phyloP scores from a whole-genome alignment of 1,284 basidiomycete genomes.

The Pyrrhoderma lamaoense region DNA sequence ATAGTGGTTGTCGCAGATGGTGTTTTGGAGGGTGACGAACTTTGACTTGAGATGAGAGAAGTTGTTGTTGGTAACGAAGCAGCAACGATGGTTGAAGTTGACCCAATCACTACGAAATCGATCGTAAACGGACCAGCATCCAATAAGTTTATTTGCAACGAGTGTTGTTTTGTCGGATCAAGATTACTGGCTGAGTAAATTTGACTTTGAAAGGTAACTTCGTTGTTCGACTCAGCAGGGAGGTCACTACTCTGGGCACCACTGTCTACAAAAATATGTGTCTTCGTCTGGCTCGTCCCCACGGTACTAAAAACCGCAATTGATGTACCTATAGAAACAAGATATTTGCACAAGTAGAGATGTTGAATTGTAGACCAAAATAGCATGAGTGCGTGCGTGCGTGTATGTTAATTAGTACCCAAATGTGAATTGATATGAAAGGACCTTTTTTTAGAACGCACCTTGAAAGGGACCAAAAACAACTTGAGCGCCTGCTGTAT shows the following conservation, averaged over 20 bases:
- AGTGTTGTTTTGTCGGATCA: conserved; percentile 10
- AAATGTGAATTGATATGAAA: too few relatives aligned
- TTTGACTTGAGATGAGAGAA: neutral
- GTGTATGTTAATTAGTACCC: too few relatives aligned
- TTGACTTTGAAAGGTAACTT: conserved; percentile 7
- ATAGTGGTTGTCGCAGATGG: neutral
- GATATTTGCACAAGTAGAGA: neutral
- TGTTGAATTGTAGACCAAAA: neutral
- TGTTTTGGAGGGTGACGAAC: neutral
- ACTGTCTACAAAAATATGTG: conserved; percentile 13
- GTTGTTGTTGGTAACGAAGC: too few relatives aligned
- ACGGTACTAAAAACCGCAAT: conserved; percentile 16
- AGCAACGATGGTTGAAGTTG: neutral
- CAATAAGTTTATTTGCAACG: conserved; percentile 14
- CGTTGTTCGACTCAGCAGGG: neutral
- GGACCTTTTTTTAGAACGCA: too few relatives aligned
- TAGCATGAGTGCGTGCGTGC: too few relatives aligned
- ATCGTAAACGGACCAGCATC: conserved; percentile 17
- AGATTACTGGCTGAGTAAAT: conserved; percentile 12
- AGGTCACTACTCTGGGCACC: conserved; percentile 3
- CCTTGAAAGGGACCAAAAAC: conserved; percentile 16
- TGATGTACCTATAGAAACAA: conserved; percentile 10
- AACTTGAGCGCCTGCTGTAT: conserved; percentile 11
- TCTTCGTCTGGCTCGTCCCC: conserved; percentile 9
- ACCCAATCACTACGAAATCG: conserved; percentile 14